Evolutionary conservation across 2,329 filamentous ascomycete species (phyloP).

Genomic region (Cladosporium cucumerinum): DNA sequence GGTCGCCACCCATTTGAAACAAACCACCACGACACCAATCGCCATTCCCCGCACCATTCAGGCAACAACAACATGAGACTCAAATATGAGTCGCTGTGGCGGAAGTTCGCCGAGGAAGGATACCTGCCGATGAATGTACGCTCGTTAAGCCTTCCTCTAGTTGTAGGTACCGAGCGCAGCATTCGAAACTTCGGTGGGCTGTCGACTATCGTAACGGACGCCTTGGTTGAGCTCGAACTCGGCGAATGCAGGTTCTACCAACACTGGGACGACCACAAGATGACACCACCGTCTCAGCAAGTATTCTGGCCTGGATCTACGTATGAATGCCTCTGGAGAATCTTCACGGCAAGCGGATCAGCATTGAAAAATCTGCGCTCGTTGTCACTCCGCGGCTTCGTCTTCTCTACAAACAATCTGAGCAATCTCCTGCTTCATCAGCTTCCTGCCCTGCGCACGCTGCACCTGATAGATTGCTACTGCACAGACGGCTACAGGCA

Average conservation of each 20-base stretch:
- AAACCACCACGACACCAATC: neutral
- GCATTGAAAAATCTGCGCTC: neutral
- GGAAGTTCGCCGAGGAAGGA: too few relatives aligned
- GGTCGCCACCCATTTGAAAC: neutral
- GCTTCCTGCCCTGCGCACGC: neutral
- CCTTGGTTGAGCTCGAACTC: neutral
- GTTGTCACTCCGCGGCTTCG: neutral
- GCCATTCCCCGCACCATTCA: too few relatives aligned
- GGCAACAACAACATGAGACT: too few relatives aligned
- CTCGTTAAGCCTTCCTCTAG: neutral
- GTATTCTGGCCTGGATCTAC: too few relatives aligned
- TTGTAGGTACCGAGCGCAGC: neutral
- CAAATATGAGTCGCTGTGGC: too few relatives aligned
- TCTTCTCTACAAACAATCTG: neutral
- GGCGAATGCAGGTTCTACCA: neutral
- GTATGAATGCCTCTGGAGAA: too few relatives aligned
- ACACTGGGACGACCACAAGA: neutral
- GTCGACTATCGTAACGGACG: neutral
- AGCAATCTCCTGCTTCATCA: neutral
- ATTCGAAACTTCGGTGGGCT: neutral
- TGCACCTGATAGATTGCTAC: neutral
- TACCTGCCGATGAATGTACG: neutral
- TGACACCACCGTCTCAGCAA: too few relatives aligned
- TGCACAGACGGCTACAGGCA: neutral
- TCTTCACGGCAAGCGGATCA: too few relatives aligned